Base-by-base conservation (phyloP, 495 filamentous ascomycete genomes). In the Emericellopsis terricola region DNA sequence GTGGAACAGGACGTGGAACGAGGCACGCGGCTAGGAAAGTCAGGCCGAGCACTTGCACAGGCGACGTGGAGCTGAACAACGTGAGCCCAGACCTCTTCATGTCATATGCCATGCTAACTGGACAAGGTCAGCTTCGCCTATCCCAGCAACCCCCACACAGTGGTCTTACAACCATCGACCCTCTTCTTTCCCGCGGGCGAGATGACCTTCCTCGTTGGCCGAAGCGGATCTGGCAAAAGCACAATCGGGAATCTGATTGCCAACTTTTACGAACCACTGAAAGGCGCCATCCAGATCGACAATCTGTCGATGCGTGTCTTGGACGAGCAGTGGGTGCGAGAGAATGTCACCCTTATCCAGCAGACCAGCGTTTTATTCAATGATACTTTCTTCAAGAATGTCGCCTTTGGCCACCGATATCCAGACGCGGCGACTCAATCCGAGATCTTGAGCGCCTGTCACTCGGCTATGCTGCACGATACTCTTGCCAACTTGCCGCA, bases 211-310 rank as follows among this genome's bases (percentile, higher is more conserved):
- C 61, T 97, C 5, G 68, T 94, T 35, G 89, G 89, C 2, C 65
- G 64, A 35, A 93, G 84, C 42, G 89, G 89, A 1, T 93, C 84
- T 9, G 89, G 89, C 0, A 97, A 97, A 49, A 93, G 81, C 46
- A 96, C 89, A 0, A 46, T 97, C 7, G 73, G 75, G 2, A 84
- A 82, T 44, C 55, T 97, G 2, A 57, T 97, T 2, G 54, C 83
- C 33, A 65, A 73, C 19, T 81, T 86, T 45, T 94, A 94, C 44
- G 52, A 66, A 8, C 71, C 81, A 2, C 53, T 50, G 0, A 53
- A 56, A 0, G 89, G 89, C 0, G 45, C 69, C 4, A 77, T 94
- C 15, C 40, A 64, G 0, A 54, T 97, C 2, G 86, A 91, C 42
- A 76, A 72, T 1, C 45, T 62, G 8, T 51, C 68, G 0, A 58